Evolutionary conservation across 2,329 filamentous ascomycete species (phyloP).

Genomic region (Fusarium equiseti): DNA sequence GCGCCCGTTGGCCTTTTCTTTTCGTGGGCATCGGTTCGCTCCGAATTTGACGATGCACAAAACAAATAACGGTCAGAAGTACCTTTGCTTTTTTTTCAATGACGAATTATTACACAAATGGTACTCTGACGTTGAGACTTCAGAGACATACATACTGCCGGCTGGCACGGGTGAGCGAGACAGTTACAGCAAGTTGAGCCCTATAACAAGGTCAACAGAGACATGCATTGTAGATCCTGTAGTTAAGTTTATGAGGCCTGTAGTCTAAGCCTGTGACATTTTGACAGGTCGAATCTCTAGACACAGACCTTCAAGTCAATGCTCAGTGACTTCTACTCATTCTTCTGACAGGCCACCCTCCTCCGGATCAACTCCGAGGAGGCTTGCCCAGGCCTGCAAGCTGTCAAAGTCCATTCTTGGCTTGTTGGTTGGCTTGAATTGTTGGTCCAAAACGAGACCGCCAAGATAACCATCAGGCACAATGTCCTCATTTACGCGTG

Average conservation of each 20-base stretch:
- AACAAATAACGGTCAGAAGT: background rate
- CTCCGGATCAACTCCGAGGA: conserved; percentile 28
- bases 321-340: background rate
- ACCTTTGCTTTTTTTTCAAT: background rate
- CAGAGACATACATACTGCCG: background rate
- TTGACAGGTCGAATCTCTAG: background rate
- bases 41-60: background rate
- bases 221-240: conserved; percentile 35
- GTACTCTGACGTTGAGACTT: background rate
- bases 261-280: background rate
- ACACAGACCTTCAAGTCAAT: background rate
- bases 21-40: background rate
- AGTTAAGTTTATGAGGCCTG: conserved; percentile 1
- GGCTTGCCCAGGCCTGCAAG: conserved; percentile 9
- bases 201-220: conserved; percentile 19
- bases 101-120: background rate
- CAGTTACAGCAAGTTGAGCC: background rate
- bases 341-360: conserved; percentile 25
- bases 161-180: background rate
- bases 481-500: conserved; percentile 6
- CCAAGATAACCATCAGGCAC: conserved; percentile 24
- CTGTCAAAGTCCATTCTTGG: conserved; percentile 14
- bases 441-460: conserved; percentile 19
- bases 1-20: conserved; percentile 3
- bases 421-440: conserved; percentile 13